These are phyloP conservation scores for Protomyces arabidopsidicola DNA, from an alignment of 1,139 yeast species.

Conservation along the genomic window DNA sequence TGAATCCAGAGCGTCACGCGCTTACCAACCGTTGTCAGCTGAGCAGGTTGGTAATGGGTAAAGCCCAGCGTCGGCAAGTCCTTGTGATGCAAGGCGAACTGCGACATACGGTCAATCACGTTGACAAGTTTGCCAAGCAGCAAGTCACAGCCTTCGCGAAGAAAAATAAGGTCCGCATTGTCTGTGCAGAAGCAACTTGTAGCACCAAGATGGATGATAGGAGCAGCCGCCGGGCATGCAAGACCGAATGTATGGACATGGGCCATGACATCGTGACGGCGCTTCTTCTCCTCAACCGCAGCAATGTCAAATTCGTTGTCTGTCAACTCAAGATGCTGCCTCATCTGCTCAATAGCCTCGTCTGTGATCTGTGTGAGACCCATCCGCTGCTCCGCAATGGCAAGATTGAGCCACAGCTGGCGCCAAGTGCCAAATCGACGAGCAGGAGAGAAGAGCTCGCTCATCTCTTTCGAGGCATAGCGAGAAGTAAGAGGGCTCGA, in stretches of 20 bases:
- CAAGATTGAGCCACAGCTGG: constrained; percentile 91
- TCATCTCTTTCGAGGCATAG: constrained; percentile 97
- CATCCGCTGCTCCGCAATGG: constrained; percentile 89
- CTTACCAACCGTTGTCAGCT: constrained; percentile 96
- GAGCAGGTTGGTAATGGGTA: constrained; percentile 99
- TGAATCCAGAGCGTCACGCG: constrained; percentile 97
- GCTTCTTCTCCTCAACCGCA: constrained; percentile 89
- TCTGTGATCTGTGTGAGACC: constrained; percentile 81
- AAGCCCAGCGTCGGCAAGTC: constrained; percentile 97
- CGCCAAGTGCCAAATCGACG: constrained; percentile 98
- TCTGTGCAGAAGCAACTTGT: constrained; percentile 97
- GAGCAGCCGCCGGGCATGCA: constrained; percentile 93
- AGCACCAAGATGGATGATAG: constrained; percentile 96
- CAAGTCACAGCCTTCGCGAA: constrained; percentile 91
- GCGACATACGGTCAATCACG: constrained; percentile 81
- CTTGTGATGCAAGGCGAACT: constrained; percentile 86
- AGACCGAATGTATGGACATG: constrained; percentile 94
- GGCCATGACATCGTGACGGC: constrained; percentile 99
- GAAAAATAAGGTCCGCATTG: constrained; percentile 92
- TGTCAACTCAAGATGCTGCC: constrained; percentile 68
- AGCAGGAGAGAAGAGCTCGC: constrained; percentile 81
- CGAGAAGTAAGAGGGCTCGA: constrained; percentile 91
- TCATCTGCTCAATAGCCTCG: constrained; percentile 86
- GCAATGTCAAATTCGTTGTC: constrained; percentile 91
- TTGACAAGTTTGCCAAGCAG: constrained; percentile 92